Conservation (phyloP, 2,329 filamentous ascomycete genomes). For the Ophiostoma novo-ulmi region DNA sequence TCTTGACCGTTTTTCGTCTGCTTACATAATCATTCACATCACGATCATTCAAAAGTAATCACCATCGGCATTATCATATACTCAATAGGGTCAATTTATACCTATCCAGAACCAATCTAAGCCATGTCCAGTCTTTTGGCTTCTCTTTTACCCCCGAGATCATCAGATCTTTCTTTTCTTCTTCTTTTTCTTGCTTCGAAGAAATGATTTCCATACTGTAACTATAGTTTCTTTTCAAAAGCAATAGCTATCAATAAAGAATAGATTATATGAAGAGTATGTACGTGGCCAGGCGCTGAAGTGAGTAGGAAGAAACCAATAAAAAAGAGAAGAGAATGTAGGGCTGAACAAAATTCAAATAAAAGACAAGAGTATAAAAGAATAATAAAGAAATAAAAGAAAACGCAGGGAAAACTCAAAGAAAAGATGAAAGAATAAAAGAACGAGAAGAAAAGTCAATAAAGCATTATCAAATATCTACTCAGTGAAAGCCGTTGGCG, state of each 20-base stretch:
- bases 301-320: not conserved
- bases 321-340: not conserved
- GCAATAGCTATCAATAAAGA: not conserved
- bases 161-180: not conserved
- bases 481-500: slow-evolving; percentile 5
- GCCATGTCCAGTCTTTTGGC: not conserved
- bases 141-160: not conserved
- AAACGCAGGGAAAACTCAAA: not conserved
- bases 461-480: not conserved
- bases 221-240: not conserved
- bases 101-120: not conserved
- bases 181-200: not conserved
- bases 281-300: slow-evolving; percentile 5
- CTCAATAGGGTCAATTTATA: not conserved
- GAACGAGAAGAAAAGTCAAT: not conserved
- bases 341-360: not conserved
- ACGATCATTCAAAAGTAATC: not conserved
- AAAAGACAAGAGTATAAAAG: not conserved
- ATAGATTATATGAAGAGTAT: not conserved
- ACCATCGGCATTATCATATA: not conserved
- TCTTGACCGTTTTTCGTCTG: not conserved
- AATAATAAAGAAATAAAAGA: not conserved
- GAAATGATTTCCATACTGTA: not conserved
- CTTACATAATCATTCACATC: not conserved
- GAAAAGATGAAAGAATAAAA: not conserved